phyloP scores from a whole-genome alignment of 2,329 filamentous ascomycete species.

The Ustulina deusta region DNA sequence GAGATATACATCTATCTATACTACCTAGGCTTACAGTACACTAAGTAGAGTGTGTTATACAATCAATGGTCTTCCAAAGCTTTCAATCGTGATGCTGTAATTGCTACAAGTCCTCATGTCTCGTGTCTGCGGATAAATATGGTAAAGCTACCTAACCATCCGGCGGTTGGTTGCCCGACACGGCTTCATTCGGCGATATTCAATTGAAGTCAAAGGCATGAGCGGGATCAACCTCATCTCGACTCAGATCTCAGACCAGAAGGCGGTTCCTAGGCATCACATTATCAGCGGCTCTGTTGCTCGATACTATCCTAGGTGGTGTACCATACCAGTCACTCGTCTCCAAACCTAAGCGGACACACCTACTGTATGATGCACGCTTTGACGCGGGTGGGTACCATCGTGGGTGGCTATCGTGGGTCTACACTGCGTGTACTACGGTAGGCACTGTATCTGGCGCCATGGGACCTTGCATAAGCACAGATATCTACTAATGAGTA shows the following conservation, averaged over 20 bases:
- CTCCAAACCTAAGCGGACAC: not conserved
- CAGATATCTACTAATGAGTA: too few species aligned
- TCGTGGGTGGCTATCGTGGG: constrained; percentile 18
- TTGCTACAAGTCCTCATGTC: not conserved
- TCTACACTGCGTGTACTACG: constrained; percentile 8
- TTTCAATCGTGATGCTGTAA: not conserved
- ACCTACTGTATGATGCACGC: constrained; percentile 5
- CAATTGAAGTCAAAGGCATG: constrained; percentile 11
- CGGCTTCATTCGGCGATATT: constrained; percentile 24
- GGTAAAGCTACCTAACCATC: constrained; percentile 13
- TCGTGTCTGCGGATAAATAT: constrained; percentile 33
- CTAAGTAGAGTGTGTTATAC: too few species aligned
- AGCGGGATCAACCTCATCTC: constrained; percentile 4
- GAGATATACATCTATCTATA: too few species aligned
- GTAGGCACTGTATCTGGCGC: too few species aligned
- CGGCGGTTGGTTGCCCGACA: constrained; percentile 20
- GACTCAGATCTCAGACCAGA: not conserved
- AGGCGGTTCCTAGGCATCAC: not conserved
- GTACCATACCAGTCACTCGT: not conserved
- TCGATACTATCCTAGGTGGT: not conserved
- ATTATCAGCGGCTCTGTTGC: not conserved
- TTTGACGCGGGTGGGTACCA: constrained; percentile 15
- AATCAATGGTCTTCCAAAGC: too few species aligned
- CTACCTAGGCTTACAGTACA: too few species aligned
- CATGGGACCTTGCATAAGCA: constrained; percentile 22